Evolutionary conservation across 805 yeast genomes (phyloP).

Genomic region (Peterozyma toletana): DNA sequence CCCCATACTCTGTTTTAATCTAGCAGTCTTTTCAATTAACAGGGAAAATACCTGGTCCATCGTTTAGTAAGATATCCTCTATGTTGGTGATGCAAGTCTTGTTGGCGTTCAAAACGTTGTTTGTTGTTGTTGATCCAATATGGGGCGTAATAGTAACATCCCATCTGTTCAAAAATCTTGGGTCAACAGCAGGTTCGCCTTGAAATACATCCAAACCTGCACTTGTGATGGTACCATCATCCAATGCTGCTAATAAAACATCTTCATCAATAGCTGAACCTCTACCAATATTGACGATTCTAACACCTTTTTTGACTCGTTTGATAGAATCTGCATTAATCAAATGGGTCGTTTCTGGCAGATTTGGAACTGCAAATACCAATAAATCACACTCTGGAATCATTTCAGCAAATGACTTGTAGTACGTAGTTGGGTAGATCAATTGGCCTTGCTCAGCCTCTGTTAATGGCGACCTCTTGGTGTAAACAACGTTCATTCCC

Average conservation of each 20-base stretch:
- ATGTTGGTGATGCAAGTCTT: slow-evolving; percentile 38
- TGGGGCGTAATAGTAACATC: slow-evolving; percentile 57
- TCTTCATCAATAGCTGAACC: slow-evolving; percentile 48
- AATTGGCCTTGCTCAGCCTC: slow-evolving; percentile 16
- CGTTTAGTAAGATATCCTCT: slow-evolving; percentile 25
- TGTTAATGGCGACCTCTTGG: slow-evolving; percentile 35
- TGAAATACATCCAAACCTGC: slow-evolving; percentile 59
- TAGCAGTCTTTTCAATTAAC: slow-evolving; percentile 15
- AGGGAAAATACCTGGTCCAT: slow-evolving; percentile 18
- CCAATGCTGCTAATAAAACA: slow-evolving; percentile 37
- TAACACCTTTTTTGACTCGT: slow-evolving; percentile 28
- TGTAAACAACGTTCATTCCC: slow-evolving; percentile 54
- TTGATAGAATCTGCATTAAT: slow-evolving; percentile 34
- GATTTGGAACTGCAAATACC: slow-evolving; percentile 51
- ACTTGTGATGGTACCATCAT: slow-evolving; percentile 39
- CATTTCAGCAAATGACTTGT: slow-evolving; percentile 24
- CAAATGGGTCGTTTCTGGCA: slow-evolving; percentile 41
- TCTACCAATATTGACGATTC: slow-evolving; percentile 54
- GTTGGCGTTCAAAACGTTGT: slow-evolving; percentile 36
- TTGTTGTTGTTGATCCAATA: slow-evolving; percentile 49
- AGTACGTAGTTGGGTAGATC: slow-evolving; percentile 29
- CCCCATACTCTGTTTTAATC: too few species aligned
- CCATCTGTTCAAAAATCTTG: slow-evolving; percentile 18
- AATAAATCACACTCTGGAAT: slow-evolving; percentile 39
- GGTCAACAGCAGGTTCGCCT: slow-evolving; percentile 39